Evolutionary conservation across 2,329 filamentous ascomycete species (phyloP).

Genomic region (Apiospora saccharicola): DNA sequence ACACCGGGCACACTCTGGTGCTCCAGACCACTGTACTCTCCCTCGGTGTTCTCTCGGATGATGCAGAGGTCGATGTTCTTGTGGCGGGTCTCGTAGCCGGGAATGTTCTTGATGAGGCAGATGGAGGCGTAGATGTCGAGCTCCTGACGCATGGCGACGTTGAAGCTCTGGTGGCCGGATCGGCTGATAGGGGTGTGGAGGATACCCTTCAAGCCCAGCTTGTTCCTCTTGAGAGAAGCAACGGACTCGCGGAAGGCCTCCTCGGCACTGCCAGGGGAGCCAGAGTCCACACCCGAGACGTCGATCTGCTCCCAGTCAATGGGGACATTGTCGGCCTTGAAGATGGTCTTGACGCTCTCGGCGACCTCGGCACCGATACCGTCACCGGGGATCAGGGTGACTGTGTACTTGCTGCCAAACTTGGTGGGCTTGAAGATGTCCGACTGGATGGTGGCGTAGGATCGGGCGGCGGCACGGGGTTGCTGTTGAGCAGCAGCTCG

Average conservation of each 20-base stretch:
- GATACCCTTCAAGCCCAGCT: constrained; percentile 98
- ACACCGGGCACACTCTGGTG: constrained; percentile 97
- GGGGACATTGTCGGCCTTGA: constrained; percentile 99
- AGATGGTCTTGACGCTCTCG: constrained; percentile 98
- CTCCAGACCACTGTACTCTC: constrained; percentile 98
- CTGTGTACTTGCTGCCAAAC: constrained; percentile 99
- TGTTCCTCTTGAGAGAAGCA: constrained; percentile 95
- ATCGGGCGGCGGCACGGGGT: constrained; percentile 54
- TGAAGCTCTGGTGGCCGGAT: constrained; percentile 98
- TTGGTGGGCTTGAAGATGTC: constrained; percentile 99
- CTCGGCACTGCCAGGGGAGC: constrained; percentile 83
- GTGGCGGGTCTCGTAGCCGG: constrained; percentile 96
- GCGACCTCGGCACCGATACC: constrained; percentile 98
- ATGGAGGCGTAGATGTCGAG: constrained; percentile 99
- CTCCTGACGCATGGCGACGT: constrained; percentile 98
- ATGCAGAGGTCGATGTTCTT: constrained; percentile 98
- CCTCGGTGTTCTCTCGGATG: constrained; percentile 99
- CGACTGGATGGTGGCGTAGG: constrained; percentile 83
- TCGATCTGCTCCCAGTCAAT: constrained; percentile 99
- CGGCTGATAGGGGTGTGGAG: constrained; percentile 96
- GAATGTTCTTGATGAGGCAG: constrained; percentile 99
- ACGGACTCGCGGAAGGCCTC: constrained; percentile 96
- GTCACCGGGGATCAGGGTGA: constrained; percentile 97
- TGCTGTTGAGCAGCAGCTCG: constrained; percentile 55
- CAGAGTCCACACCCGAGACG: constrained; percentile 87